These are phyloP conservation scores for Lycium barbarum DNA, from an alignment of 257 asterid species.

Conservation along the genomic window DNA sequence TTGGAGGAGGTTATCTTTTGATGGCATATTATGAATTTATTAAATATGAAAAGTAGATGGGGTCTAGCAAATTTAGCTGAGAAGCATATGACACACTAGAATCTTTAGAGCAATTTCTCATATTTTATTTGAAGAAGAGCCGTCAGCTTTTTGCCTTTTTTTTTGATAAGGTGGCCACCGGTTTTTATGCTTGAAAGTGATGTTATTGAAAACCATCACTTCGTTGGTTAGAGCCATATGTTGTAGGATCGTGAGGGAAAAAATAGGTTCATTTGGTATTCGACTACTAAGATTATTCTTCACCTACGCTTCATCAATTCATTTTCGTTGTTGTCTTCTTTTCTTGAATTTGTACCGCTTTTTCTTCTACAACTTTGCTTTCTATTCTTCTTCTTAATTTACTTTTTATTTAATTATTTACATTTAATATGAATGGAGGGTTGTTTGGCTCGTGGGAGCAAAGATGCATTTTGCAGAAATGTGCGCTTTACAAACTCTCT, in stretches of 20 bases:
- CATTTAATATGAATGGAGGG: background rate
- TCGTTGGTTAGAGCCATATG: background rate
- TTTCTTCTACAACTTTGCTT: background rate
- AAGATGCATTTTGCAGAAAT: background rate
- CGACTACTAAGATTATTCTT: background rate
- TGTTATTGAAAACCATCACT: background rate
- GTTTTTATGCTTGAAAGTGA: background rate
- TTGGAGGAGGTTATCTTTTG: background rate
- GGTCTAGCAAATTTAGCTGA: background rate
- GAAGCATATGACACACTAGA: background rate
- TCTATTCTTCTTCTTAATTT: background rate
- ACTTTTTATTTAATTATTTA: background rate
- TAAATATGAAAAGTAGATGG: background rate
- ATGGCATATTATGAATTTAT: background rate
- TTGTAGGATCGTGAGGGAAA: background rate
- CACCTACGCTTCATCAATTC: background rate
- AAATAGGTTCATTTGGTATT: background rate
- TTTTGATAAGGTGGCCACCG: background rate
- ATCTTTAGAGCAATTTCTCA: background rate
- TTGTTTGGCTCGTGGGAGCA: background rate
- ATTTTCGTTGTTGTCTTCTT: background rate
- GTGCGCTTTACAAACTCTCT: background rate
- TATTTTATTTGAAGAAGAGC: no score
- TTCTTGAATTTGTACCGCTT: background rate
- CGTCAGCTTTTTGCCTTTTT: no score